phyloP scores from a whole-genome alignment of 768 basidiomycete genomes.

The Boletellus emodensis region DNA sequence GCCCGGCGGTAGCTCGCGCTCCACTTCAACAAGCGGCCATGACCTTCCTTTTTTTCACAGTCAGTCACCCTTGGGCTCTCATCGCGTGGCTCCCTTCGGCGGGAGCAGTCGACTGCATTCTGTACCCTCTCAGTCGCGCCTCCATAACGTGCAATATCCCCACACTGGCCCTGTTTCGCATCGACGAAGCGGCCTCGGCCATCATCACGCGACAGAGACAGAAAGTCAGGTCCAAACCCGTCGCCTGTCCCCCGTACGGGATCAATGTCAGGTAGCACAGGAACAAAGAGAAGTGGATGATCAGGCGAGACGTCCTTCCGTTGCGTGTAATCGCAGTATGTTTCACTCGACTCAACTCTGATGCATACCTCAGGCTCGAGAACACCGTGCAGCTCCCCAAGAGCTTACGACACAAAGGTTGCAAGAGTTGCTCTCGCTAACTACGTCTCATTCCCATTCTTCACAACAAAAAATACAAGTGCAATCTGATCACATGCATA shows the following conservation, averaged over 20 bases:
- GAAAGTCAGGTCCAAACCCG: neutral
- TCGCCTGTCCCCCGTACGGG: neutral
- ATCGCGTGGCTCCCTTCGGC: neutral
- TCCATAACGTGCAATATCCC: conserved; percentile 4
- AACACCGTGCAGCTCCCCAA: conserved; percentile 1
- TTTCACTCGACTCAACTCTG: neutral
- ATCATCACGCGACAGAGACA: neutral
- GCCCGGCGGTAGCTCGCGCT: neutral
- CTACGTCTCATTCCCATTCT: conserved; percentile 1
- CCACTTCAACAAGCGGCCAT: neutral
- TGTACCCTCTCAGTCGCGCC: neutral
- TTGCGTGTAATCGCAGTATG: neutral
- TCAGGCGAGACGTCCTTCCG: conserved; percentile 4
- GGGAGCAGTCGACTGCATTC: neutral
- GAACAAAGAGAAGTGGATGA: conserved; percentile 4
- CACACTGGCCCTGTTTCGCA: conserved; percentile 12
- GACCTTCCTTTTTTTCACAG: conserved; percentile 1
- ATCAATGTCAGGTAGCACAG: neutral
- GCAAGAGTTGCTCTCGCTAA: conserved; percentile 21
- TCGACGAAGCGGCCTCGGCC: neutral
- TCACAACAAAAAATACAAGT: neutral
- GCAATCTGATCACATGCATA: neutral
- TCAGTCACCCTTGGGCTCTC: neutral
- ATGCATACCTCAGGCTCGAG: neutral
- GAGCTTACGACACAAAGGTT: conserved; percentile 20